Percentiles rank a stretch among this genome's conserved stretches.
Evolutionary conservation across 2,329 filamentous ascomycete species (phyloP).

Genomic region (Nakataea oryzae): DNA sequence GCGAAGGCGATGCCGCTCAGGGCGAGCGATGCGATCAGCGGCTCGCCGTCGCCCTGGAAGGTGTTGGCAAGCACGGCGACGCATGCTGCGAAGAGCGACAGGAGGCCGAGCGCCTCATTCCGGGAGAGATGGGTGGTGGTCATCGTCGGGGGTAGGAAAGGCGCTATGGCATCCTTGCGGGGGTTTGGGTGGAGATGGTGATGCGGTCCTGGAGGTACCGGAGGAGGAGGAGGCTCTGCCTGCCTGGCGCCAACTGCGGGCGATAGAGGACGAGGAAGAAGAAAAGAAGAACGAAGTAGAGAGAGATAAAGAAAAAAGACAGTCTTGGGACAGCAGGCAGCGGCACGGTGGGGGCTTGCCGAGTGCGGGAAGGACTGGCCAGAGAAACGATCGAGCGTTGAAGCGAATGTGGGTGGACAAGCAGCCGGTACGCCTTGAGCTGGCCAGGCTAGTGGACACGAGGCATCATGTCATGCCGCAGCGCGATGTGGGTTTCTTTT

Average conservation of each 20-base stretch:
- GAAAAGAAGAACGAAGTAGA: not conserved
- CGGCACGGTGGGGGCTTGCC: not conserved
- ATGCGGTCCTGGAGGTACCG: not conserved
- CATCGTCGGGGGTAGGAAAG: not conserved
- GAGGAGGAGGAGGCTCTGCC: not conserved
- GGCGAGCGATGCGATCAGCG: slow-evolving; percentile 77
- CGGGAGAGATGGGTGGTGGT: slow-evolving; percentile 30
- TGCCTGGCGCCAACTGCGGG: not conserved
- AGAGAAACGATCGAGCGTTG: not conserved
- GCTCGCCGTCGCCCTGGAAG: slow-evolving; percentile 76
- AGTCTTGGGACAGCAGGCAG: not conserved
- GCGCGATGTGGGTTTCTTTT: not conserved
- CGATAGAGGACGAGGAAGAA: not conserved
- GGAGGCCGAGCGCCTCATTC: slow-evolving; percentile 41
- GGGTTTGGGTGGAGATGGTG: not conserved
- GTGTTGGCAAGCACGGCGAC: slow-evolving; percentile 69
- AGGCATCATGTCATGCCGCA: not conserved
- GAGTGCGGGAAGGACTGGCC: not conserved
- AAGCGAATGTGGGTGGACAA: not conserved
- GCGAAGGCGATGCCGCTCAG: slow-evolving; percentile 79
- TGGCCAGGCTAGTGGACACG: not conserved
- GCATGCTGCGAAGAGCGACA: slow-evolving; percentile 58
- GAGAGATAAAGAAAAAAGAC: not conserved
- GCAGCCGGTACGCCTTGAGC: not conserved
- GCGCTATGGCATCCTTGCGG: not conserved